phyloP scores from a whole-genome alignment of 768 basidiomycete species.

The Boletus sp. region DNA sequence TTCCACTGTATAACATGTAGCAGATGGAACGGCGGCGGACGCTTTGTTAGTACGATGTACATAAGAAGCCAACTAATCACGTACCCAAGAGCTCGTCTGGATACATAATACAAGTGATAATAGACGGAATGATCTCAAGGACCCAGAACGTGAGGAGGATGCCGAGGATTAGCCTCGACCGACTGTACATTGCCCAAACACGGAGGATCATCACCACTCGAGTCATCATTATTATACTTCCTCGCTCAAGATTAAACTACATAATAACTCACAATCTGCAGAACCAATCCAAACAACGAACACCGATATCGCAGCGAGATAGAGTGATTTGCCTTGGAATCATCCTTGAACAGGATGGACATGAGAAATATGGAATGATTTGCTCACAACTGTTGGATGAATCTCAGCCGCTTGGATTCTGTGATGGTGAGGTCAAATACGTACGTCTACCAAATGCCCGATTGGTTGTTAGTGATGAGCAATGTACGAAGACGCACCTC shows the following conservation, averaged over 20 bases:
- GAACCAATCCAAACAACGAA: not conserved
- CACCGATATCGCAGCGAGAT: not conserved
- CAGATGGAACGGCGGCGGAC: not conserved
- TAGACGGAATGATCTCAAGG: not conserved
- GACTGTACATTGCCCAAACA: conserved; percentile 11
- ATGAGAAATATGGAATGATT: not conserved
- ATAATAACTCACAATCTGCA: conserved; percentile 8
- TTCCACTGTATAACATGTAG: not conserved
- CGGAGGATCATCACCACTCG: conserved; percentile 17
- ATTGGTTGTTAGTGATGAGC: not conserved
- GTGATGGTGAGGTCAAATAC: not conserved
- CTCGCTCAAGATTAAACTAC: not conserved
- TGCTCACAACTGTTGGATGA: conserved; percentile 8
- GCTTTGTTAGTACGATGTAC: not conserved
- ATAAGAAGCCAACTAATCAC: not conserved
- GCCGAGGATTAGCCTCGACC: conserved; percentile 6
- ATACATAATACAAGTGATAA: not conserved
- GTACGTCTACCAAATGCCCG: not conserved
- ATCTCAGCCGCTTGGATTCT: not conserved
- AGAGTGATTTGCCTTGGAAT: conserved; percentile 4
- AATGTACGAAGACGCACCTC: not conserved
- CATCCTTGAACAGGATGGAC: not conserved
- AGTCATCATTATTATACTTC: not conserved
- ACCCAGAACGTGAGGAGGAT: conserved; percentile 8
- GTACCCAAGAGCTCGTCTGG: not conserved